These are phyloP conservation scores for Tylopilus sp. DNA, from an alignment of 1,284 basidiomycete species.

Conservation along the genomic window DNA sequence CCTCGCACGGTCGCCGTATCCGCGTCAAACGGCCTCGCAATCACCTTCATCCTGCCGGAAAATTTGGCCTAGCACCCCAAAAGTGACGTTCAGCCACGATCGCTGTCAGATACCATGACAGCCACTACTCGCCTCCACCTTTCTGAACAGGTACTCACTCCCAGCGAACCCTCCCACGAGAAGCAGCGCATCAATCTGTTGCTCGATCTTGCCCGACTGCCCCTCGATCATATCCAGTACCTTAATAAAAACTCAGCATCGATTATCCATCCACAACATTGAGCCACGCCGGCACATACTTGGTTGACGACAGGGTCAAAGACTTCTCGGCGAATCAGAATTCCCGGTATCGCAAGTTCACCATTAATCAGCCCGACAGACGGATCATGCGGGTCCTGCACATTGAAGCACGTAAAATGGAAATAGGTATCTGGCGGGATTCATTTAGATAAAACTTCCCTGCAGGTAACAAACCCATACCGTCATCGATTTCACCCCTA, in stretches of 20 bases:
- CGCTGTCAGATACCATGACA: slow-evolving; percentile 1
- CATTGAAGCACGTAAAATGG: slow-evolving; percentile 79
- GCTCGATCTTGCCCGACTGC: slow-evolving; percentile 60
- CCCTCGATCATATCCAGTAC: slow-evolving; percentile 73
- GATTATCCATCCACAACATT: background rate
- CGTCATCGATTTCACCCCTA: slow-evolving; percentile 66
- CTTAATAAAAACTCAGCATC: slow-evolving; percentile 34
- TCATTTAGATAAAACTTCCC: slow-evolving; percentile 14
- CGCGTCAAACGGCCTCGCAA: slow-evolving; percentile 73
- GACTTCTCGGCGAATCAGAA: slow-evolving; percentile 68
- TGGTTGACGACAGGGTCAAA: slow-evolving; percentile 77
- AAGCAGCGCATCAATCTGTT: slow-evolving; percentile 70
- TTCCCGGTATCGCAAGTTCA: slow-evolving; percentile 74
- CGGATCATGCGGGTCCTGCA: slow-evolving; percentile 70
- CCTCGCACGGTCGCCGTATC: slow-evolving; percentile 82
- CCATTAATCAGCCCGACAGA: slow-evolving; percentile 73
- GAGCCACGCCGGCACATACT: slow-evolving; percentile 38
- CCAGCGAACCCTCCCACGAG: slow-evolving; percentile 84
- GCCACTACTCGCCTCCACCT: slow-evolving; percentile 55
- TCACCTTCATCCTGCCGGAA: slow-evolving; percentile 58
- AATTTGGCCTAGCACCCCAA: slow-evolving; percentile 52
- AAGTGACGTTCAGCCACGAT: slow-evolving; percentile 10
- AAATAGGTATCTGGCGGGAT: slow-evolving; percentile 62
- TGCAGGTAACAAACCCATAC: slow-evolving; percentile 37
- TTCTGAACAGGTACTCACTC: slow-evolving; percentile 73